Evolutionary conservation across 2,329 filamentous ascomycete genomes (phyloP).

Genomic region (Stagonosporopsis rhizophila): DNA sequence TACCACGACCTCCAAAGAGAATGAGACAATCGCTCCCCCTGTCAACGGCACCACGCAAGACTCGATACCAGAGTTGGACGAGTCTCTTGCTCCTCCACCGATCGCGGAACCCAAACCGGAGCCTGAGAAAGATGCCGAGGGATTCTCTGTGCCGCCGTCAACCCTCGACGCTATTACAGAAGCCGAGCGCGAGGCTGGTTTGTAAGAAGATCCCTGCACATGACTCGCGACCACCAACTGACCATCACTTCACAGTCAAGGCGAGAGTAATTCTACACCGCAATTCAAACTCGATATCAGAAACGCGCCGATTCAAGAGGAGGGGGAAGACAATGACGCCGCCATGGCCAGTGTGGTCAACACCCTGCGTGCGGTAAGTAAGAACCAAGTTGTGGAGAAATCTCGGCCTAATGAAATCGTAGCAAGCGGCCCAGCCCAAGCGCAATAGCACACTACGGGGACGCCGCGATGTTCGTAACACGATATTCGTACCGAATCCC

Average conservation of each 20-base stretch:
- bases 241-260: constrained; percentile 24
- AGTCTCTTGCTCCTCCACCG: constrained; percentile 43
- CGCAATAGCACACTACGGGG: constrained; percentile 78
- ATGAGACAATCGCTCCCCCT: constrained; percentile 25
- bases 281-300: constrained; percentile 81
- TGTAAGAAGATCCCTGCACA: constrained; percentile 32
- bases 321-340: constrained; percentile 75
- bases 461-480: constrained; percentile 89
- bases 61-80: constrained; percentile 46
- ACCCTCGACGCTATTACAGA: constrained; percentile 68
- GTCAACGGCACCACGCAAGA: constrained; percentile 44
- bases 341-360: constrained; percentile 79
- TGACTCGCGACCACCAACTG: neutral
- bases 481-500: constrained; percentile 74
- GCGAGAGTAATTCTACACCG: constrained; percentile 47
- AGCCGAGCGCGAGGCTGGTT: constrained; percentile 69
- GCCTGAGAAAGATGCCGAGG: constrained; percentile 72
- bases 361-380: constrained; percentile 66
- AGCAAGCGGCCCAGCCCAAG: constrained; percentile 63
- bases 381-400: neutral
- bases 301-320: constrained; percentile 78
- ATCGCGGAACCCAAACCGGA: constrained; percentile 39
- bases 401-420: constrained; percentile 36
- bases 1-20: constrained; percentile 24
- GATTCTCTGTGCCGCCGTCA: constrained; percentile 75